phyloP scores from a whole-genome alignment of 345 rosid species.

The Aethionema arabicum region DNA sequence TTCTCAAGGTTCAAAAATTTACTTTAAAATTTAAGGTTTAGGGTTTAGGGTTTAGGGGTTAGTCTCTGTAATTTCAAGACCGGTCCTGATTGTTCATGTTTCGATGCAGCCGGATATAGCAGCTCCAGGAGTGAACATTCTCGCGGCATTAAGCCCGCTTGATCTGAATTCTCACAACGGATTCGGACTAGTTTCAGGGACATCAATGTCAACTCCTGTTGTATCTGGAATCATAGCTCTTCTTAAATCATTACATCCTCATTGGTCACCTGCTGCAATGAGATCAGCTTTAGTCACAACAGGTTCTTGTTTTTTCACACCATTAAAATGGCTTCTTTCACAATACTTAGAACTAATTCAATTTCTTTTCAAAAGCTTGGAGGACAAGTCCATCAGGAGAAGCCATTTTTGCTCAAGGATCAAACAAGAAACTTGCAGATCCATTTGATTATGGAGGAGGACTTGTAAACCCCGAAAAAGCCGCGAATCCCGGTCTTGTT shows the following conservation, averaged over 20 bases:
- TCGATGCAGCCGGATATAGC: constrained; percentile 44
- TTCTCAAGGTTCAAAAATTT: constrained; percentile 49
- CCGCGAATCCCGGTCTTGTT: constrained; percentile 57
- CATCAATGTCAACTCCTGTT: constrained; percentile 48
- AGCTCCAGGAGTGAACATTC: constrained; percentile 42
- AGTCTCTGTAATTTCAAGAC: too few relatives aligned
- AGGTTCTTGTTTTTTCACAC: constrained; percentile 30
- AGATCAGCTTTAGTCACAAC: constrained; percentile 51
- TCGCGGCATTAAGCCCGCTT: constrained; percentile 34
- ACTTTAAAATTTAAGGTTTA: not conserved
- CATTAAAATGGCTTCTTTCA: not conserved
- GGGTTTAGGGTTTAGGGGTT: too few relatives aligned
- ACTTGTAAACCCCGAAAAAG: constrained; percentile 49
- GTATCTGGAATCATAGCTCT: constrained; percentile 45
- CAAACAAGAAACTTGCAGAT: constrained; percentile 45
- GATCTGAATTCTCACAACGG: not conserved
- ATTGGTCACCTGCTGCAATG: constrained; percentile 52
- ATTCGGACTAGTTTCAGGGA: constrained; percentile 35
- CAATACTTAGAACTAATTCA: not conserved
- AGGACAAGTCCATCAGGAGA: constrained; percentile 39
- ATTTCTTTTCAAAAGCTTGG: constrained; percentile 29
- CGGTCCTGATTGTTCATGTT: not conserved
- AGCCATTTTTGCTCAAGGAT: constrained; percentile 54
- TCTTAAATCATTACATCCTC: constrained; percentile 36
- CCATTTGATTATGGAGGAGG: constrained; percentile 76